These are phyloP conservation scores for Geotrichum phurueaensis DNA, from an alignment of 1,139 yeast species.

Conservation along the genomic window DNA sequence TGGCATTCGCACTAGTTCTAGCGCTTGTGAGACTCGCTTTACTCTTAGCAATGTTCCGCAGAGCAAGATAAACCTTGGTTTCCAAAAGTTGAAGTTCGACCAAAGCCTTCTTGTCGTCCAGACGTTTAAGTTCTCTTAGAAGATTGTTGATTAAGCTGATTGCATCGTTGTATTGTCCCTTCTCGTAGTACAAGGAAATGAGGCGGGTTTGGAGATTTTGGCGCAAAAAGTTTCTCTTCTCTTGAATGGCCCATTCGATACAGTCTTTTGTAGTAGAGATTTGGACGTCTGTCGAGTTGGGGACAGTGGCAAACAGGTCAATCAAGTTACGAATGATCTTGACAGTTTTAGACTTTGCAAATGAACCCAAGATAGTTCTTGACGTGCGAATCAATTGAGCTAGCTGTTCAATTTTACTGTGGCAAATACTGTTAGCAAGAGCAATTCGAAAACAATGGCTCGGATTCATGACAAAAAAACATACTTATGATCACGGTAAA, in stretches of 20 bases:
- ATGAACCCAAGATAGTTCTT: slow-evolving; percentile 57
- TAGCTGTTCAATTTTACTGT: slow-evolving; percentile 45
- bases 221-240: slow-evolving; percentile 80
- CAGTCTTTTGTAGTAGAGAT: slow-evolving; percentile 70
- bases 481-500: slow-evolving; percentile 31
- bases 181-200: slow-evolving; percentile 66
- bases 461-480: slow-evolving; percentile 8
- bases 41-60: slow-evolving; percentile 87
- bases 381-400: slow-evolving; percentile 62
- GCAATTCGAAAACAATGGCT: slow-evolving; percentile 23
- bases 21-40: slow-evolving; percentile 93
- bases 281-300: slow-evolving; percentile 64
- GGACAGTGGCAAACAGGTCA: slow-evolving; percentile 68
- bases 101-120: slow-evolving; percentile 91
- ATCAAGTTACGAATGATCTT: slow-evolving; percentile 64
- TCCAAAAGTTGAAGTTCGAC: slow-evolving; percentile 95
- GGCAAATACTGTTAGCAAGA: slow-evolving; percentile 19
- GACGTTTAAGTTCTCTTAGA: slow-evolving; percentile 78
- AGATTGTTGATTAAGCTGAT: slow-evolving; percentile 64
- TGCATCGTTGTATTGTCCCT: slow-evolving; percentile 61
- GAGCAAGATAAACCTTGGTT: slow-evolving; percentile 81
- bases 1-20: slow-evolving; percentile 91
- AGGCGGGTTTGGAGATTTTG: slow-evolving; percentile 83
- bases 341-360: slow-evolving; percentile 93
- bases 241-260: slow-evolving; percentile 80